Base-by-base conservation (phyloP, 306 rosid species). In the Sesbania bispinosa region DNA sequence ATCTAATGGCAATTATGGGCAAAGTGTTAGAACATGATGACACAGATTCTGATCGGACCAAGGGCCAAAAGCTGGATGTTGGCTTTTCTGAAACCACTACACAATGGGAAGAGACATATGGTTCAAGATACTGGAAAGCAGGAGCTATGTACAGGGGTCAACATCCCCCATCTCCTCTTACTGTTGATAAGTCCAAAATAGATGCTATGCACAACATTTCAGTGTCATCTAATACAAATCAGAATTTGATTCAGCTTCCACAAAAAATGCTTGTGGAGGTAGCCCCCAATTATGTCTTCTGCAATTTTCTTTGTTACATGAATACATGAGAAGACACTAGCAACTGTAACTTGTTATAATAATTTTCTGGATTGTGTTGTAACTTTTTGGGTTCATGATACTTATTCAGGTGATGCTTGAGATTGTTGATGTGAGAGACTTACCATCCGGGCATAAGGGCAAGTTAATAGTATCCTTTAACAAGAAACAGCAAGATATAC, bases 51-150 rank as follows among this genome's bases (percentile, higher is more conserved):
- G 77, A 78, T 14, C 33, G 85, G 61, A 60, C 54, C 71, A 75
- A 77, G 39, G 85, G 85, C 0, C 66, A 77, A 47, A 77, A 80
- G 76, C 79, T 80, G 38, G 85, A 84, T 59, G 43, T 43, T 46
- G 82, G 81, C 20, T 84, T 84, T 70, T 77, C 73, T 14, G 73
- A 26, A 71, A 84, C 85, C 73, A 77, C 85, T 62, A 64, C 53
- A 21, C 83, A 80, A 33, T 84, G 88, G 88, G 88, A 84, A 74
- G 81, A 69, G 20, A 53, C 79, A 60, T 84, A 80, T 80, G 81
- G 81, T 51, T 63, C 74, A 21, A 81, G 79, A 35, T 84, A 84
- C 59, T 74, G 83, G 85, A 84, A 61, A 51, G 85, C 84, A 2
- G 85, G 85, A 66, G 80, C 78, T 9, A 78, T 85, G 86, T 52